These are phyloP conservation scores for Gyrodon lividus DNA, from an alignment of 768 basidiomycete genomes.

Conservation along the genomic window DNA sequence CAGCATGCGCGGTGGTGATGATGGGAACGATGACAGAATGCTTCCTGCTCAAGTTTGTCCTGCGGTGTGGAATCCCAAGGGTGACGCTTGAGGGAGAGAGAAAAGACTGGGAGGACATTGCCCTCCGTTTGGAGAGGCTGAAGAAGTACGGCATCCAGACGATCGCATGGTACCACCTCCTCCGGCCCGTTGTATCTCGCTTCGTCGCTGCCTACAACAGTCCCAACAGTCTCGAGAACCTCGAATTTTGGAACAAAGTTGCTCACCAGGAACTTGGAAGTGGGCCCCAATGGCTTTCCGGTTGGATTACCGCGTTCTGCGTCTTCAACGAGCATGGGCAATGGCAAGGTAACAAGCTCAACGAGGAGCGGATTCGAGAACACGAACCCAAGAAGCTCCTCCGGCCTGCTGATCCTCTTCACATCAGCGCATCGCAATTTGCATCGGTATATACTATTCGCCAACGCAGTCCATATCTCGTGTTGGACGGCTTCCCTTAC, in stretches of 20 bases:
- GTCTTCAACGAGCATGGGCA: conserved; percentile 31
- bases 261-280: conserved; percentile 26
- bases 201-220: conserved; percentile 39
- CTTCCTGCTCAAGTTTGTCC: conserved; percentile 34
- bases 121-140: conserved; percentile 38
- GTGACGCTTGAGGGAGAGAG: conserved; percentile 44
- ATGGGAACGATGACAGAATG: conserved; percentile 45
- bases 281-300: conserved; percentile 35
- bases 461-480: conserved; percentile 19
- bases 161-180: conserved; percentile 39
- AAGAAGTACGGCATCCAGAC: conserved; percentile 36
- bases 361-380: conserved; percentile 26
- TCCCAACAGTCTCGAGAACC: conserved; percentile 27
- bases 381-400: conserved; percentile 33
- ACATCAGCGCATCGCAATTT: conserved; percentile 25
- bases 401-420: conserved; percentile 27
- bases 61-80: conserved; percentile 42
- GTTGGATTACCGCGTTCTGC: conserved; percentile 42
- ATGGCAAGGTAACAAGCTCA: conserved; percentile 33
- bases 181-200: conserved; percentile 38
- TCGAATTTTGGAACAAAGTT: conserved; percentile 40
- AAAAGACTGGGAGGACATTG: conserved; percentile 39
- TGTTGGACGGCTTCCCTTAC: conserved; percentile 29
- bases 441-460: conserved; percentile 26
- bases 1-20: conserved; percentile 39